Evolutionary conservation across 1,284 basidiomycete genomes (phyloP), one percentile per base, ranked within the genome.

Genomic region (Pseudozyma sp.): DNA sequence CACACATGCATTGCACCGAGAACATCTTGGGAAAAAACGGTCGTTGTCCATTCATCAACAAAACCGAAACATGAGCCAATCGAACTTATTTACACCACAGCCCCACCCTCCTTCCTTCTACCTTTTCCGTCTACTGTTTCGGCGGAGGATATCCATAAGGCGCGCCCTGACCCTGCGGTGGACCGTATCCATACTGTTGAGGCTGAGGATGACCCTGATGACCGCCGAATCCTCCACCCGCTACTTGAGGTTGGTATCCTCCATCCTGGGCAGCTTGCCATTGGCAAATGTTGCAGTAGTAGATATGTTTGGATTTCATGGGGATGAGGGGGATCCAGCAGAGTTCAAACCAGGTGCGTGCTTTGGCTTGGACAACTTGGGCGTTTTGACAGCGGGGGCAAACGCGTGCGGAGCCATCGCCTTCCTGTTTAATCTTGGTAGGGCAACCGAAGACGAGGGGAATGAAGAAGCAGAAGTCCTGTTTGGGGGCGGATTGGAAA

Each of bases 371-470:
- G 5, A 83, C 81, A 1, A 82, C 81, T 48, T 82, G 80, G 13
- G 80, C 82, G 57, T 84, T 84, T 65, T 84, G 63, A 65, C 83
- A 84, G 10, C 82, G 69, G 0, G 83, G 83, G 56, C 83, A 84
- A 44, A 84, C 63, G 63, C 83, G 77, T 1, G 81, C 79, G 2
- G 62, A 59, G 14, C 76, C 78, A 48, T 78, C 75, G 48, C 79
- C 81, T 49, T 84, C 82, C 48, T 81, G 82, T 53, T 81, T 79
- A 64, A 83, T 80, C 70, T 83, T 84, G 52, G 68, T 77, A 1
- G 80, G 79, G 52, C 83, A 84, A 19, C 83, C 83, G 21, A 83
- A 83, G 56, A 83, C 76, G 50, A 83, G 47, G 10, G 82, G 81
- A 49, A 83, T 67, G 71, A 63, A 80, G 65, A 80, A 81, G 60